Evolutionary conservation across 1,284 basidiomycete genomes (phyloP).

Genomic region (Exobasidium cylindrosporum): DNA sequence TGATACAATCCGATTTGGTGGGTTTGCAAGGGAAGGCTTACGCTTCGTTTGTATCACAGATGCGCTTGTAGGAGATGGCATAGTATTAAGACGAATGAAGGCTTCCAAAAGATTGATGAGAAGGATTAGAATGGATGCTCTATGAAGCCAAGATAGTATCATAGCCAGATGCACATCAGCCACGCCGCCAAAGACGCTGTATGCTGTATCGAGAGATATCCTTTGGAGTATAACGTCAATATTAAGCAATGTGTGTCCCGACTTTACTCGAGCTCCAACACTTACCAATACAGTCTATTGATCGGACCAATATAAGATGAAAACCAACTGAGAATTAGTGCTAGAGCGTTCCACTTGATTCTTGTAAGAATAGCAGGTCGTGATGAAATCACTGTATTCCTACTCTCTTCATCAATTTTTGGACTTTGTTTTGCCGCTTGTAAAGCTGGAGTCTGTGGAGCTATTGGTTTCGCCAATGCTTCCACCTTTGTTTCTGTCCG

Average conservation of each 20-base stretch:
- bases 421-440: not conserved
- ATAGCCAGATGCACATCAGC: constrained; percentile 2
- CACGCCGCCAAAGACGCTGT: not conserved
- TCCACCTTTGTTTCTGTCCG: no score
- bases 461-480: not conserved
- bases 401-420: not conserved
- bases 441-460: not conserved
- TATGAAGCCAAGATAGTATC: constrained; percentile 3
- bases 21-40: constrained; percentile 10
- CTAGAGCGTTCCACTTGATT: constrained; percentile 8
- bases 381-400: not conserved
- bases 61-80: not conserved
- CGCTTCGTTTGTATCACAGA: not conserved
- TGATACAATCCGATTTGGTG: constrained; percentile 2
- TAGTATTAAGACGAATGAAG: not conserved
- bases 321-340: not conserved
- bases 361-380: constrained; percentile 4
- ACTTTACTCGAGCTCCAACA: no score
- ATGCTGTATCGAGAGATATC: constrained; percentile 1
- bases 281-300: not conserved
- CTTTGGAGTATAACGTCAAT: not conserved
- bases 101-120: constrained; percentile 6
- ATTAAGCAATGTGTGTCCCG: no score
- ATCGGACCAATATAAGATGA: not conserved
- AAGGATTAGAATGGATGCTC: not conserved